A percentile compares a stretch with the other conserved stretches of the same genome.
phyloP scores from a whole-genome alignment of 495 filamentous ascomycete species.

The Xylaria telfairii region DNA sequence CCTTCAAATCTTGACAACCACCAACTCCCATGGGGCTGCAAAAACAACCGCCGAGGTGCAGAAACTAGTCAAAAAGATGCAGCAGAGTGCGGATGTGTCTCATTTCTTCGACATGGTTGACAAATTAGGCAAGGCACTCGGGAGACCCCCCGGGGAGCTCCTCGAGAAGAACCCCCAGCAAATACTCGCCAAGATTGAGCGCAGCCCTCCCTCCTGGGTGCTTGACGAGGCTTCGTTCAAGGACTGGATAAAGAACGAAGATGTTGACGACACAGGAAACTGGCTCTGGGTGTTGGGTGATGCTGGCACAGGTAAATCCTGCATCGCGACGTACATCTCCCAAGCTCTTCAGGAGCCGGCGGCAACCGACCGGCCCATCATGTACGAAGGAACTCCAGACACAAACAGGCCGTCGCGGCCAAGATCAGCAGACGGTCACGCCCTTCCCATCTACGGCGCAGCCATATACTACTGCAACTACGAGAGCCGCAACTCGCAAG shows the following conservation, averaged over 20 bases:
- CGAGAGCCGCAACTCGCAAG: neutral
- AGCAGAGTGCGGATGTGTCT: neutral
- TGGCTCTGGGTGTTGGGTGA: constrained; percentile 6
- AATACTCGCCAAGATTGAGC: constrained; percentile 9
- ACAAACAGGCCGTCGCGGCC: neutral
- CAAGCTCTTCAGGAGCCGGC: neutral
- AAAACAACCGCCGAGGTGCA: neutral
- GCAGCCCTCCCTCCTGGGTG: constrained; percentile 1
- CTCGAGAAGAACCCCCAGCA: constrained; percentile 10
- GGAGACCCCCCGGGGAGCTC: neutral
- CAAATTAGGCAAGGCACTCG: neutral
- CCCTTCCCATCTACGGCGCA: neutral
- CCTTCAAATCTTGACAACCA: neutral
- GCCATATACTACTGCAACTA: constrained; percentile 7
- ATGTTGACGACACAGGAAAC: neutral
- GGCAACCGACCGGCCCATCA: neutral
- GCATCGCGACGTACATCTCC: constrained; percentile 7
- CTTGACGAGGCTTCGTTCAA: neutral
- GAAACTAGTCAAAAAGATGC: neutral
- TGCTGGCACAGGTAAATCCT: constrained; percentile 4
- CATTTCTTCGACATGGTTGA: neutral
- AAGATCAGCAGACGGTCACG: neutral
- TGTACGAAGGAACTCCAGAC: neutral
- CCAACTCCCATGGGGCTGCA: neutral
- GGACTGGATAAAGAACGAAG: neutral